Percentiles rank a stretch among this genome's conserved stretches.
phyloP scores from a whole-genome alignment of 176 grass and related monocot genomes.

The Aegilops bicornis region DNA sequence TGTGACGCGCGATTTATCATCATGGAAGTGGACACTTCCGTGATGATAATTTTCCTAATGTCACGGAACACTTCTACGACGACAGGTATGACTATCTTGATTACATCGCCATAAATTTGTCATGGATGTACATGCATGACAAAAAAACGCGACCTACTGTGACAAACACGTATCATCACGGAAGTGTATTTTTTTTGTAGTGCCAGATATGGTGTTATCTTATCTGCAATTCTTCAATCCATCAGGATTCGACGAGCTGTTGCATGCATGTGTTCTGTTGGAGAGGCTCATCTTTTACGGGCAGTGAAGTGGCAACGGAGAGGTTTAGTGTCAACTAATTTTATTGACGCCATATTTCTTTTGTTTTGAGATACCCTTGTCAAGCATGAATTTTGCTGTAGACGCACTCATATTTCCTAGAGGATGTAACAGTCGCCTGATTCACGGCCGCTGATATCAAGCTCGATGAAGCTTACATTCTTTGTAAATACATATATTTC shows the following conservation, averaged over 20 bases:
- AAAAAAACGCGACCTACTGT: no score
- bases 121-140: no score
- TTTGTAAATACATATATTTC: no score
- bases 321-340: slow-evolving; percentile 27
- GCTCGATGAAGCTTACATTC: neutral
- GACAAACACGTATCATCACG: no score
- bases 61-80: no score
- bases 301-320: neutral
- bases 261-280: slow-evolving; percentile 21
- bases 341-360: neutral
- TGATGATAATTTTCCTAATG: no score
- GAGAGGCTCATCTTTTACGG: slow-evolving; percentile 26
- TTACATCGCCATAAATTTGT: no score
- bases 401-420: slow-evolving; percentile 7
- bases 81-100: no score
- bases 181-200: no score
- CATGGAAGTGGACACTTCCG: no score
- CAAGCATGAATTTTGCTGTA: slow-evolving; percentile 23
- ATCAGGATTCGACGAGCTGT: neutral
- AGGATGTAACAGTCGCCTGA: slow-evolving; percentile 9
- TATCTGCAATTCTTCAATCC: no score
- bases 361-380: neutral
- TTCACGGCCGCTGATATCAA: neutral
- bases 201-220: neutral
- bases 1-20: no score